phyloP scores from a whole-genome alignment of 2,329 filamentous ascomycete genomes.

The Ophiostoma ips region DNA sequence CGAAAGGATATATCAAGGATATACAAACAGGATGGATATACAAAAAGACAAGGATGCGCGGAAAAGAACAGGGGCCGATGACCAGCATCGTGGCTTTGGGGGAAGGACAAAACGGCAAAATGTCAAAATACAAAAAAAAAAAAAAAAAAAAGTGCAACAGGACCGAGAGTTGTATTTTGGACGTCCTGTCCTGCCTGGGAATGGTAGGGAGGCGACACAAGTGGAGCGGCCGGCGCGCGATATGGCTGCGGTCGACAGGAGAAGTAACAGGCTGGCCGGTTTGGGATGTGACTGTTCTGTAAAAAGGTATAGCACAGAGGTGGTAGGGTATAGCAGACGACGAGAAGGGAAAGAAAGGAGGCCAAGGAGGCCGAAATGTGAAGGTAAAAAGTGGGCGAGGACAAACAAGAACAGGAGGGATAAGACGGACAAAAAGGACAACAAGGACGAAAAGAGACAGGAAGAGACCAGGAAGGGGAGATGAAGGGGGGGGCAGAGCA shows the following conservation, averaged over 20 bases:
- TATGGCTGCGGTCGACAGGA: neutral
- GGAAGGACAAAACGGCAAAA: too few species aligned
- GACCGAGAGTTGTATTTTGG: neutral
- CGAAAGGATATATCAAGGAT: too few species aligned
- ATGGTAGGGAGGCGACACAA: slow-evolving; percentile 4
- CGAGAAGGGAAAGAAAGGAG: slow-evolving; percentile 1
- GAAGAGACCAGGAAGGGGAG: neutral
- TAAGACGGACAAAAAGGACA: neutral
- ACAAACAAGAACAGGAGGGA: neutral
- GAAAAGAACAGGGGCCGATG: too few species aligned
- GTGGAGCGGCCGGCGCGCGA: slow-evolving; percentile 4
- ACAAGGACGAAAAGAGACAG: neutral
- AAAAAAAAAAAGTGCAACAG: too few species aligned
- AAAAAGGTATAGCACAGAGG: neutral
- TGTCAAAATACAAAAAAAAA: neutral
- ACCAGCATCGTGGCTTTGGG: too few species aligned
- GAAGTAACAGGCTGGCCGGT: neutral
- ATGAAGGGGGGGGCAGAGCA: neutral
- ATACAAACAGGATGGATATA: too few species aligned
- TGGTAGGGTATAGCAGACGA: neutral
- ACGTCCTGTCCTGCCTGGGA: neutral
- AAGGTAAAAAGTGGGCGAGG: neutral
- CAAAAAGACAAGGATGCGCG: too few species aligned
- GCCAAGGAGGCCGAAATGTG: neutral
- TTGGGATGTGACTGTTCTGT: neutral